These are phyloP conservation scores for Vickermania ingenoplastis DNA, from an alignment of 208 protist genomes.

Conservation along the genomic window DNA sequence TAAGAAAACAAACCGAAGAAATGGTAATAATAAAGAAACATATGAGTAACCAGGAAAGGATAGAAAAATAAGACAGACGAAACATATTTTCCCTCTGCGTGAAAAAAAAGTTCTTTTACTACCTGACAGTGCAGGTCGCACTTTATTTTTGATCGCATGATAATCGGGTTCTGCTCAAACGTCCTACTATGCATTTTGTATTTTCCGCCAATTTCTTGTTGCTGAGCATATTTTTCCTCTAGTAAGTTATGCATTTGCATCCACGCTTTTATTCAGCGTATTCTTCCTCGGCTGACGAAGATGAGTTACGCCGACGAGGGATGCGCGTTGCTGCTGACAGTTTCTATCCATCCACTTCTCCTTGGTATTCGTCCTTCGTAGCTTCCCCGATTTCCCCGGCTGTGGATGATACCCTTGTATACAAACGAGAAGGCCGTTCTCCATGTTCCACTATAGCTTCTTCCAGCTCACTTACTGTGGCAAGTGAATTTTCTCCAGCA, in stretches of 20 bases:
- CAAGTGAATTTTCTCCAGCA: background rate
- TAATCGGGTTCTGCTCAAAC: background rate
- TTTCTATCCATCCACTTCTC: background rate
- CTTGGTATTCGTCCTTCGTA: background rate
- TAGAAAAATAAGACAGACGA: conserved; percentile 5
- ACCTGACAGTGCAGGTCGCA: too few relatives aligned
- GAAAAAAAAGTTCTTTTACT: background rate
- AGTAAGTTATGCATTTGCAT: background rate
- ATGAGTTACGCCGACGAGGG: background rate
- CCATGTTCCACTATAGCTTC: background rate
- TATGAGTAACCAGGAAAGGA: conserved; percentile 3
- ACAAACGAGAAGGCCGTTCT: background rate
- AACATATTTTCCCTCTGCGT: background rate
- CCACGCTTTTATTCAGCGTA: background rate
- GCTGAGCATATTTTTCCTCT: background rate
- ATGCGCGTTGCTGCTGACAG: background rate
- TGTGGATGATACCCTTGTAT: background rate
- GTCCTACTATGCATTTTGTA: background rate
- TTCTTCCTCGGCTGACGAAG: background rate
- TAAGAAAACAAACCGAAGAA: background rate
- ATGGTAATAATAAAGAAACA: conserved; percentile 3
- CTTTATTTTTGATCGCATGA: background rate
- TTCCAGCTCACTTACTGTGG: background rate
- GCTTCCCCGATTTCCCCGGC: background rate
- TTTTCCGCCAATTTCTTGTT: background rate